A percentile compares a stretch with the other conserved stretches of the same genome.
phyloP scores from a whole-genome alignment of 192 early-diverging fungal genomes.

The Thoreauomyces humboldtii region DNA sequence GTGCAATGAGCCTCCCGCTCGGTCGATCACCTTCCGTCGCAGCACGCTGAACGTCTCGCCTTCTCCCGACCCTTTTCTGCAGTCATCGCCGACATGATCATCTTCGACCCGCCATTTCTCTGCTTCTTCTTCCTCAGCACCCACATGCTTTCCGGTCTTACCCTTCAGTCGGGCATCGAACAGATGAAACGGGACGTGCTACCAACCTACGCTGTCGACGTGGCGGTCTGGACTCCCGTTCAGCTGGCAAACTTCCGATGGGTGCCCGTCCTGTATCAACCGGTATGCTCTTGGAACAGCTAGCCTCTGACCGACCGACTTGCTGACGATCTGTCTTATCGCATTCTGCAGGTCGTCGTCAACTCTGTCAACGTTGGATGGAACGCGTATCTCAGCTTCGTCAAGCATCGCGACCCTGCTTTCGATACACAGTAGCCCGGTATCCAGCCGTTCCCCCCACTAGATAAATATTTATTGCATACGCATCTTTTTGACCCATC shows the following conservation, averaged over 20 bases:
- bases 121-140: conserved; percentile 39
- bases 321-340: not conserved
- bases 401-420: conserved; percentile 20
- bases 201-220: conserved; percentile 36
- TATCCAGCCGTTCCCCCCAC: too few species aligned
- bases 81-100: conserved; percentile 33
- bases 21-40: not conserved
- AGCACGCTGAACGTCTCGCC: not conserved
- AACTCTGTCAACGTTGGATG: conserved; percentile 30
- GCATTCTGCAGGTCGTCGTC: conserved; percentile 31
- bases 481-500: too few species aligned
- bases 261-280: conserved; percentile 38
- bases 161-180: conserved; percentile 8
- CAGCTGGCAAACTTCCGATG: conserved; percentile 40
- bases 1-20: not conserved
- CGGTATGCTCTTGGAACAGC: conserved; percentile 16
- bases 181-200: conserved; percentile 34
- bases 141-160: conserved; percentile 25
- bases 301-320: not conserved
- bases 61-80: not conserved
- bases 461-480: too few species aligned
- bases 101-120: conserved; percentile 43
- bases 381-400: conserved; percentile 32
- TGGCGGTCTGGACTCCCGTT: conserved; percentile 40
- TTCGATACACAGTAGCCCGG: too few species aligned